Percentiles rank a stretch among this genome's conserved stretches.
Conservation (phyloP, 139 green algal genomes). For the Penium margaritaceum region DNA sequence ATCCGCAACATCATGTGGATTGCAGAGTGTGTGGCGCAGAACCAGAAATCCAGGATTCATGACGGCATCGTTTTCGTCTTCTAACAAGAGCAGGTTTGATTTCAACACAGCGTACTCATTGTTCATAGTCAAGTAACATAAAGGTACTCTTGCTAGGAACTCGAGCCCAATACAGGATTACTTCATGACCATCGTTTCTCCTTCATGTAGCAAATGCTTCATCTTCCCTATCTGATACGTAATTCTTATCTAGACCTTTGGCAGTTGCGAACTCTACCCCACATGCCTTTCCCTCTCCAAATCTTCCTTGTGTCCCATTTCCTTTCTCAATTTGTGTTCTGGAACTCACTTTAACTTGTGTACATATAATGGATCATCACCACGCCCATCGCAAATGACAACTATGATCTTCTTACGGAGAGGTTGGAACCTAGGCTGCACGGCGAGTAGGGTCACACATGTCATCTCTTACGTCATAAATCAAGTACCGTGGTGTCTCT, state of each 20-base stretch:
- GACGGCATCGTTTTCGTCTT: slow-evolving; percentile 54
- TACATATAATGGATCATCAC: too few species aligned
- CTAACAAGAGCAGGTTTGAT: not conserved
- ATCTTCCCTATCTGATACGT: not conserved
- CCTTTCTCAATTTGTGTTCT: too few species aligned
- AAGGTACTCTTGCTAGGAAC: not conserved
- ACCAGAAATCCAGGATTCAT: slow-evolving; percentile 56
- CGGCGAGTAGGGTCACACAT: too few species aligned
- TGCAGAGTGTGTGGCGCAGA: slow-evolving; percentile 54
- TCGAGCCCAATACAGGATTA: not conserved
- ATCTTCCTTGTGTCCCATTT: too few species aligned
- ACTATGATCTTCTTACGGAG: too few species aligned
- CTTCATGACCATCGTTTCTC: too few species aligned
- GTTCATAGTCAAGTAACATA: not conserved
- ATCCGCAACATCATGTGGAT: slow-evolving; percentile 62
- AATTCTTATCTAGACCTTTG: not conserved
- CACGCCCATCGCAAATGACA: too few species aligned
- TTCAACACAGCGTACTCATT: not conserved
- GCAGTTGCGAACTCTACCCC: not conserved
- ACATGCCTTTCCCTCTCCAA: too few species aligned
- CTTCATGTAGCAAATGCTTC: not conserved
- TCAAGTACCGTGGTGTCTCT: too few species aligned
- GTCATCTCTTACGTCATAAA: too few species aligned
- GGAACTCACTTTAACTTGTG: too few species aligned
- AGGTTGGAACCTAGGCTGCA: too few species aligned